phyloP scores from a whole-genome alignment of 1,284 basidiomycete genomes.

The Ganoderma lingzhi region DNA sequence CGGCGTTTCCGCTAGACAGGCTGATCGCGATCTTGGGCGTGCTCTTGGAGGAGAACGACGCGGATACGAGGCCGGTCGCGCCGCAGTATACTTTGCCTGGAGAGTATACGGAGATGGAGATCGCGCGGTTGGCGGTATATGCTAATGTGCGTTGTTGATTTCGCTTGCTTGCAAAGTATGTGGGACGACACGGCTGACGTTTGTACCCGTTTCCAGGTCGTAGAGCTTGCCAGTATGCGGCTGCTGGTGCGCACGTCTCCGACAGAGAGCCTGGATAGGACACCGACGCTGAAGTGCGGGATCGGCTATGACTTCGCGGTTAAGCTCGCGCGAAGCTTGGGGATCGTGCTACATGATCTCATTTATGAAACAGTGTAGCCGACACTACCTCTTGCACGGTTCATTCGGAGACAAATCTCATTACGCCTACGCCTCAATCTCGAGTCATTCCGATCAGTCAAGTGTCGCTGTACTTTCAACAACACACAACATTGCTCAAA shows the following conservation, averaged over 20 bases:
- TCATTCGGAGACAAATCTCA: not conserved
- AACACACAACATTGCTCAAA: not conserved
- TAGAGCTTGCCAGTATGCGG: slow-evolving; percentile 74
- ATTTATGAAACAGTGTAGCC: slow-evolving; percentile 66
- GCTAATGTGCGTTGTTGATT: slow-evolving; percentile 50
- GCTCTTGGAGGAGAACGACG: slow-evolving; percentile 85
- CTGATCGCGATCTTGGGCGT: slow-evolving; percentile 86
- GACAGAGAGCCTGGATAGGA: slow-evolving; percentile 72
- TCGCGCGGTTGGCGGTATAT: slow-evolving; percentile 64
- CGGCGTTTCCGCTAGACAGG: slow-evolving; percentile 84
- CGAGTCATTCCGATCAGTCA: not conserved
- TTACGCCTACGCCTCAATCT: not conserved
- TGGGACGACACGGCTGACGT: not conserved
- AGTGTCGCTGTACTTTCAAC: not conserved
- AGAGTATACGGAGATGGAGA: slow-evolving; percentile 76
- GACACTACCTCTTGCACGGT: not conserved
- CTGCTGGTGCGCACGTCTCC: slow-evolving; percentile 74
- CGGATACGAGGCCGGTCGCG: slow-evolving; percentile 54
- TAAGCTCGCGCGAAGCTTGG: slow-evolving; percentile 68
- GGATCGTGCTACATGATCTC: slow-evolving; percentile 72
- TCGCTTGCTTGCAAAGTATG: not conserved
- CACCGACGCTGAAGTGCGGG: slow-evolving; percentile 78
- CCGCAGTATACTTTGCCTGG: slow-evolving; percentile 61
- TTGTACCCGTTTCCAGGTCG: slow-evolving; percentile 56
- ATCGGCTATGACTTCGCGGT: slow-evolving; percentile 73